Conservation (phyloP, 495 filamentous ascomycete genomes). For the Neurospora sp. region DNA sequence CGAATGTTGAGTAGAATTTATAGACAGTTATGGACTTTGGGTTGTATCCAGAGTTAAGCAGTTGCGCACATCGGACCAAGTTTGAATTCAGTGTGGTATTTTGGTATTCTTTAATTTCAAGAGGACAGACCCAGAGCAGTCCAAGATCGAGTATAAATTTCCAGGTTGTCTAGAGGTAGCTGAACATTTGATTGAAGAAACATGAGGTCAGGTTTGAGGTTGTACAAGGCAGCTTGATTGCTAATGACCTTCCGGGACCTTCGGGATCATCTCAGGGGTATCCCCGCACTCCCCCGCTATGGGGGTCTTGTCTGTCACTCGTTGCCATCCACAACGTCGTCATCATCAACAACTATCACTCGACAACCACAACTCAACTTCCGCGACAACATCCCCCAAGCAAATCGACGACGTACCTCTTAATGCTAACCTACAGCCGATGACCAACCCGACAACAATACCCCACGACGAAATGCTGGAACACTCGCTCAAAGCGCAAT, state of each 20-base stretch:
- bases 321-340: no score
- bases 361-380: not conserved
- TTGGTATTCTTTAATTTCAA: not conserved
- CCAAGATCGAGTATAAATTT: not conserved
- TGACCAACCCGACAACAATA: not conserved
- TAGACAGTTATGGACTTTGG: not conserved
- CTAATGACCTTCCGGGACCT: not conserved
- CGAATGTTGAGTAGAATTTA: no score
- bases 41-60: not conserved
- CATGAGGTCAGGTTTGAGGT: not conserved
- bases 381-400: not conserved
- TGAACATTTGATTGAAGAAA: no score
- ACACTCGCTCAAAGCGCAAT: conserved; percentile 13
- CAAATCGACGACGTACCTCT: not conserved
- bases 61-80: not conserved
- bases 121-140: not conserved
- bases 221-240: not conserved
- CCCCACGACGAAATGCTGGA: conserved; percentile 12
- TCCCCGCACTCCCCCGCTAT: no score
- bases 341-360: no score
- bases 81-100: not conserved
- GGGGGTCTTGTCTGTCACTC: no score
- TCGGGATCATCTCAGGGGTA: no score
- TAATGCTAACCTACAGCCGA: not conserved
- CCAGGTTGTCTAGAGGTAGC: no score